phyloP scores from a whole-genome alignment of 1,284 basidiomycete species.

The Ceratobasidium sp. region DNA sequence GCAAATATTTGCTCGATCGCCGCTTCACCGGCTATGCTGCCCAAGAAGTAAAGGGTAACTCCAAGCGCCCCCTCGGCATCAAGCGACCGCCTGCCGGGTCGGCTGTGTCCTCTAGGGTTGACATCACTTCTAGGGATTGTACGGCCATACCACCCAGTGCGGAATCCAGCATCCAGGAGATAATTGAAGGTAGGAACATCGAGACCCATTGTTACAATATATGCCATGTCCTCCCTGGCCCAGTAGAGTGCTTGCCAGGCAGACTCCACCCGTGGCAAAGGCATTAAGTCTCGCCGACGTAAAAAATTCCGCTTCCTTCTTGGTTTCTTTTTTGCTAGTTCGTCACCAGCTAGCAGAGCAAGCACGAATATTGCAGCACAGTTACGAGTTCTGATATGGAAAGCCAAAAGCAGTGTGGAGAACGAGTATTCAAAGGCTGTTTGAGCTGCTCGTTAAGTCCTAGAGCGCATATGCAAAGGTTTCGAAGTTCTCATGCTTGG shows the following conservation, averaged over 20 bases:
- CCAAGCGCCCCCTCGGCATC: constrained; percentile 65
- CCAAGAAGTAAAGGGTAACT: constrained; percentile 62
- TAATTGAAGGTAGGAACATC: constrained; percentile 60
- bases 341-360: too few species aligned
- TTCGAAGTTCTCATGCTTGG: too few species aligned
- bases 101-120: constrained; percentile 53
- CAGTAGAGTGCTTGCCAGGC: background rate
- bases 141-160: constrained; percentile 55
- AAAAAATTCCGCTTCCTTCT: too few species aligned
- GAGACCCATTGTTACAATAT: constrained; percentile 65
- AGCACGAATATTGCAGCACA: too few species aligned
- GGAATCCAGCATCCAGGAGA: constrained; percentile 59
- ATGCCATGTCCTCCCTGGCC: constrained; percentile 55
- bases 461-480: too few species aligned
- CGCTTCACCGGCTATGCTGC: constrained; percentile 60
- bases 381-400: too few species aligned
- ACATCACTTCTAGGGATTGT: constrained; percentile 59
- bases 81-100: constrained; percentile 57
- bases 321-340: too few species aligned
- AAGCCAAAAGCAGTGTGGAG: too few species aligned
- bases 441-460: too few species aligned
- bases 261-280: background rate
- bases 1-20: constrained; percentile 60
- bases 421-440: too few species aligned
- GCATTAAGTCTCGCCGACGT: too few species aligned